These are phyloP conservation scores for Aquilaria sinensis DNA, from an alignment of 345 rosid species.

Conservation along the genomic window DNA sequence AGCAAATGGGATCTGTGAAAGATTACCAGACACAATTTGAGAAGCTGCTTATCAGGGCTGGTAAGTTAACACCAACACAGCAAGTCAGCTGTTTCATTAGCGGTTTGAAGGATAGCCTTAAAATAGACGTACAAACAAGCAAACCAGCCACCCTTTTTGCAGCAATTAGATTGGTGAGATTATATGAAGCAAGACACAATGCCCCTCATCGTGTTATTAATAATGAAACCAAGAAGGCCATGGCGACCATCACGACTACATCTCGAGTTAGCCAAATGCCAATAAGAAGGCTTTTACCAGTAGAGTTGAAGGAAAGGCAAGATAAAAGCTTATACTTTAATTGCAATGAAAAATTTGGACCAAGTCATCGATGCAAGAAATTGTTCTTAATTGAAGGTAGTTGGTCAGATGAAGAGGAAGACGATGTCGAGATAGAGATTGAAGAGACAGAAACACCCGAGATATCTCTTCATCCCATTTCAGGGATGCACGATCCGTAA, in stretches of 20 bases:
- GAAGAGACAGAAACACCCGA: not conserved
- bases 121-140: not conserved
- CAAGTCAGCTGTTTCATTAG: conserved; percentile 1
- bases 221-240: too few relatives aligned
- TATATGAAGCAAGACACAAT: not conserved
- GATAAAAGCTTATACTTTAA: not conserved
- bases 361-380: not conserved
- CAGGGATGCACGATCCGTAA: not conserved
- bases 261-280: not conserved
- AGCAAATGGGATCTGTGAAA: not conserved
- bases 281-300: not conserved
- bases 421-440: not conserved
- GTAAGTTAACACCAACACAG: not conserved
- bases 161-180: not conserved
- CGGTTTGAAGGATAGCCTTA: not conserved
- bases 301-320: not conserved
- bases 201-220: too few relatives aligned
- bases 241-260: not conserved
- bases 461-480: not conserved
- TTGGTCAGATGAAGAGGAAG: not conserved
- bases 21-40: not conserved
- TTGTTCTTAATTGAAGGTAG: not conserved
- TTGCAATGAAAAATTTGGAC: not conserved
- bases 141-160: not conserved
- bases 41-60: not conserved